Conservation (phyloP, 139 green algal genomes). For the Picochlorum sp. region DNA sequence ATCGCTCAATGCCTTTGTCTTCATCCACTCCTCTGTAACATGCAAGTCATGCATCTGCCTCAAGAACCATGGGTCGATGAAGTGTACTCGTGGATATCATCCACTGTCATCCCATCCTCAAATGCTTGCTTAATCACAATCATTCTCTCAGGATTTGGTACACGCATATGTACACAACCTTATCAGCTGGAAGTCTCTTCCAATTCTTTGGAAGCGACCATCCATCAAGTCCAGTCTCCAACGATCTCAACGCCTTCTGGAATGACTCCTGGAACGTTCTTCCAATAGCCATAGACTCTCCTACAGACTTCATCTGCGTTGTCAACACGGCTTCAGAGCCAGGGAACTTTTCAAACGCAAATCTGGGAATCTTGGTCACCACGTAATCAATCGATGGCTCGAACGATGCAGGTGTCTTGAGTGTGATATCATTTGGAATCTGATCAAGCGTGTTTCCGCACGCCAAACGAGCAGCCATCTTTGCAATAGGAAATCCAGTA, state of each 20-base stretch:
- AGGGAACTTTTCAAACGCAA: slow-evolving; percentile 99
- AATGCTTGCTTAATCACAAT: slow-evolving; percentile 67
- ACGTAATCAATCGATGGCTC: slow-evolving; percentile 99
- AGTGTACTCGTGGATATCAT: slow-evolving; percentile 80
- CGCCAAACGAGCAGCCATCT: slow-evolving; percentile 97
- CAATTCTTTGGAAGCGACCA: slow-evolving; percentile 70
- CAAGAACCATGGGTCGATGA: slow-evolving; percentile 96
- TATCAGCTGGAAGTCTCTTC: slow-evolving; percentile 60
- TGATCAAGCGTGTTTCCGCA: slow-evolving; percentile 94
- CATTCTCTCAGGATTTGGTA: slow-evolving; percentile 86
- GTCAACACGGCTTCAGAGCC: slow-evolving; percentile 79
- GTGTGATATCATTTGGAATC: slow-evolving; percentile 99
- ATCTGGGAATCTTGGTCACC: slow-evolving; percentile 93
- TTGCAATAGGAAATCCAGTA: slow-evolving; percentile 97
- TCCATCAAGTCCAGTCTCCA: slow-evolving; percentile 88
- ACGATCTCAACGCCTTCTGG: slow-evolving; percentile 91
- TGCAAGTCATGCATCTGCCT: slow-evolving; percentile 58
- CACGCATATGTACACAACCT: slow-evolving; percentile 80
- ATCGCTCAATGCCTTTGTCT: slow-evolving; percentile 46
- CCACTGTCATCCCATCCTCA: slow-evolving; percentile 72
- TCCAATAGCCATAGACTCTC: slow-evolving; percentile 97
- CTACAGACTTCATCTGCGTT: slow-evolving; percentile 92
- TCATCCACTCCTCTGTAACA: slow-evolving; percentile 70
- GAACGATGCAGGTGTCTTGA: slow-evolving; percentile 95
- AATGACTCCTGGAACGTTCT: slow-evolving; percentile 95